Conservation (phyloP, 73 alveolate species). For the Uronychia binucleata region DNA sequence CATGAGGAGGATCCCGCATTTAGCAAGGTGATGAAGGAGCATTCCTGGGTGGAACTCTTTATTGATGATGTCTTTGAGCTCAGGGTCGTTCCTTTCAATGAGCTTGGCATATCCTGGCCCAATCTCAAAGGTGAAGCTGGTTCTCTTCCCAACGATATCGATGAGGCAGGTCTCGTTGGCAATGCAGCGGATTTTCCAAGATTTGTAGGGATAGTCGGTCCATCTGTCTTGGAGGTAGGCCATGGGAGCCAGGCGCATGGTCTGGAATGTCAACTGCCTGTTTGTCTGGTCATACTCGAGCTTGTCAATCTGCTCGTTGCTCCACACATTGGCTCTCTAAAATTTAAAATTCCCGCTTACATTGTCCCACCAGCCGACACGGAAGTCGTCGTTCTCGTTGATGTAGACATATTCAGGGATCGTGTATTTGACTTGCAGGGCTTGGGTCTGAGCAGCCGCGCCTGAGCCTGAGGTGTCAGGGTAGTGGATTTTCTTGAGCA, state of each 20-base stretch:
- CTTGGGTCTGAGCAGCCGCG: conserved; percentile 11
- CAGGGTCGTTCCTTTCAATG: conserved; percentile 69
- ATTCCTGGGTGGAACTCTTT: conserved; percentile 70
- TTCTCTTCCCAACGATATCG: conserved; percentile 71
- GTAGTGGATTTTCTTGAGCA: conserved; percentile 32
- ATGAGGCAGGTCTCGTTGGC: conserved; percentile 63
- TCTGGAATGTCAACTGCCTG: conserved; percentile 46
- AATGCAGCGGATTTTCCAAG: conserved; percentile 80
- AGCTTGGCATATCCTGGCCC: conserved; percentile 72
- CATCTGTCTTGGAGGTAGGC: conserved; percentile 68
- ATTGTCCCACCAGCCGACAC: conserved; percentile 79
- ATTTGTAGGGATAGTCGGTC: conserved; percentile 78
- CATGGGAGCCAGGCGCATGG: conserved; percentile 70
- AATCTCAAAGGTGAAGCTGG: conserved; percentile 62
- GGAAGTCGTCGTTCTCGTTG: conserved; percentile 63
- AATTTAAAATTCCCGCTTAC: too few relatives aligned
- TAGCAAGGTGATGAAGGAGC: conserved; percentile 59
- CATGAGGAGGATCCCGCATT: conserved; percentile 73
- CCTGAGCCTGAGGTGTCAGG: conserved; percentile 38
- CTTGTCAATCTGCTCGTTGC: conserved; percentile 63
- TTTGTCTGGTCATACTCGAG: conserved; percentile 46
- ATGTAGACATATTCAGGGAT: conserved; percentile 75
- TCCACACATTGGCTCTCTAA: conserved; percentile 63
- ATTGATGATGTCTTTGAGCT: conserved; percentile 58
- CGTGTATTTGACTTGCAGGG: conserved; percentile 39